These are phyloP conservation scores for Lentinula sp. DNA, from an alignment of 768 basidiomycete species.

Conservation along the genomic window DNA sequence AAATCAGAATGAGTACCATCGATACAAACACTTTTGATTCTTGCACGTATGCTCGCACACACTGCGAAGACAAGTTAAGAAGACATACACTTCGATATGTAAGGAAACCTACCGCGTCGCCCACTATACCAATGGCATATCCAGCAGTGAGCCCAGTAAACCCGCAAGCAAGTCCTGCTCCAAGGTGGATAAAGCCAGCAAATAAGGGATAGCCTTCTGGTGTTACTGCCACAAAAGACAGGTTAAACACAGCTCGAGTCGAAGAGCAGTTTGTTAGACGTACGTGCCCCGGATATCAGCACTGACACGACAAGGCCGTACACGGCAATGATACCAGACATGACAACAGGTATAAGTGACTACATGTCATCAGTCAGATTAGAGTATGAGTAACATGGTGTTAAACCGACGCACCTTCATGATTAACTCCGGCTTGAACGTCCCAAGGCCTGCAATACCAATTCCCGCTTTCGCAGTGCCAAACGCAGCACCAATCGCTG, in stretches of 20 bases:
- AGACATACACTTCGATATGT: background rate
- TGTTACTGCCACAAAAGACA: constrained; percentile 40
- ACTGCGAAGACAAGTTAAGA: constrained; percentile 37
- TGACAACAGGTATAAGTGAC: constrained; percentile 95
- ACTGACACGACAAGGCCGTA: constrained; percentile 96
- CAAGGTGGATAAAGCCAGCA: constrained; percentile 88
- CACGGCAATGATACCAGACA: constrained; percentile 97
- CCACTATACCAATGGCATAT: constrained; percentile 91
- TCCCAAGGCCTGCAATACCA: constrained; percentile 91
- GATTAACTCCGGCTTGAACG: constrained; percentile 92
- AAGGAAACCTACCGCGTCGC: constrained; percentile 71
- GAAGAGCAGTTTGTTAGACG: constrained; percentile 15
- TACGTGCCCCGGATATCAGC: constrained; percentile 68
- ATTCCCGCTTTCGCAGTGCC: constrained; percentile 97
- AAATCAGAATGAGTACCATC: constrained; percentile 96
- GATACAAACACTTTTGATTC: constrained; percentile 89
- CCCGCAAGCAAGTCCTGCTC: constrained; percentile 88
- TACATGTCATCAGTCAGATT: constrained; percentile 20
- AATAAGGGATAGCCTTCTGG: constrained; percentile 71
- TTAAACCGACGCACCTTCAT: constrained; percentile 71
- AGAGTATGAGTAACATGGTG: background rate
- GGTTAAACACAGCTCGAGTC: background rate
- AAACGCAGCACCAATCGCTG: constrained; percentile 91
- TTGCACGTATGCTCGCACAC: constrained; percentile 86
- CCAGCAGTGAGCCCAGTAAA: constrained; percentile 90